Evolutionary conservation across 2,329 filamentous ascomycete genomes (phyloP), one percentile per base, ranked within the genome.

Genomic region (Blastomyces gilchristii): DNA sequence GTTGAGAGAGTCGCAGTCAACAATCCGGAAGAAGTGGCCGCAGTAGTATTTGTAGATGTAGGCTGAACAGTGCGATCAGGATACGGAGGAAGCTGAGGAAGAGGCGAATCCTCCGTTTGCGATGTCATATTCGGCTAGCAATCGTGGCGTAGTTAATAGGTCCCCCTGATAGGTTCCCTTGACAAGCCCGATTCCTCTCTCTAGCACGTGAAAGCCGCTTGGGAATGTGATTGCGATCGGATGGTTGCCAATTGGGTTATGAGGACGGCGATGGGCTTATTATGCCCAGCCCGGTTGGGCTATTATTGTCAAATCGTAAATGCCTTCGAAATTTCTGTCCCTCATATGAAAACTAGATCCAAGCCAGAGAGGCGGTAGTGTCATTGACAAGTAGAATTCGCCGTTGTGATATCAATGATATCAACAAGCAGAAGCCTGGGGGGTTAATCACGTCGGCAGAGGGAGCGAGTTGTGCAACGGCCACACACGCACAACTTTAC

Each of bases 131-230:
- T 54, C 25, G 25, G 18, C 59, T 28, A 31, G 12, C 49, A n/a
- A 52, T 53, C 59, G 59, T 61, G 59, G 59, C 31, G 59, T 53
- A 37, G 59, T 16, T 41, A 47, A 52, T 53, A 41, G 31, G 59
- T 37, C 45, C 58, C 58, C 58, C 52, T 60, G 45, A 49, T 61
- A 45, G 59, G 34, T 41, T 16, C 47, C 41, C 16, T 12, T 45
- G 45, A 49, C 41, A 45, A 58, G 41, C 39, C 22, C 58, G 49
- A 49, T 34, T 47, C 25, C 22, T 3, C 4, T 14, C 14, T 12
- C 50, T 52, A 16, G 28, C 31, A 61, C 47, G 59, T 53, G 59
- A 61, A 53, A 41, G 28, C 31, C 43, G 31, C 31, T 25, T 53
- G 45, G 50, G 22, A 37, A 45, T 37, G 58, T 3, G 28, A 49